A percentile compares a stretch with the other conserved stretches of the same genome.
Conservation (phyloP, 176 grass and related monocot species). For the Eremochloa ophiuroides region DNA sequence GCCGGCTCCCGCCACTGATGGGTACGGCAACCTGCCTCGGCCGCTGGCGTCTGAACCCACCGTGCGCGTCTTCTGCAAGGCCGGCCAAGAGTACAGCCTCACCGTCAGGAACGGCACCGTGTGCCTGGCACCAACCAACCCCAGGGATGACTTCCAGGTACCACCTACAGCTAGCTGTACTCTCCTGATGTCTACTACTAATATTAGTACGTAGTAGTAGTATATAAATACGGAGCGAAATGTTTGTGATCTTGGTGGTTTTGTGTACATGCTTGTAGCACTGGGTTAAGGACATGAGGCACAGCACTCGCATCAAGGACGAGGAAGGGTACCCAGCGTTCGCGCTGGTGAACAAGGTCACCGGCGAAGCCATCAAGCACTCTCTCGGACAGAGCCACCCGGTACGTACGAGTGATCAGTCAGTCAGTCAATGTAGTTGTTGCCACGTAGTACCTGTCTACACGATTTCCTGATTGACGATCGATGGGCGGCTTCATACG, state of each 20-base stretch:
- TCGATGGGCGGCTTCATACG: conserved; percentile 11
- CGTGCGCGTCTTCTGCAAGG: conserved; percentile 51
- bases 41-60: conserved; percentile 37
- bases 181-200: too few species aligned
- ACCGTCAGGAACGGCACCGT: conserved; percentile 52
- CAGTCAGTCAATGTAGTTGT: background rate
- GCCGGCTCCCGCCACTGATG: background rate
- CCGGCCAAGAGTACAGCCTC: conserved; percentile 52
- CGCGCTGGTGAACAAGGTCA: conserved; percentile 70
- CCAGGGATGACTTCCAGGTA: conserved; percentile 63
- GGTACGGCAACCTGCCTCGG: conserved; percentile 16
- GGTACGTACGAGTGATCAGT: background rate
- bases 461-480: conserved; percentile 1
- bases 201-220: too few species aligned
- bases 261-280: conserved; percentile 20
- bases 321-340: conserved; percentile 72
- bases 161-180: background rate
- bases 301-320: conserved; percentile 69
- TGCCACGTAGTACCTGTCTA: background rate
- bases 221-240: too few species aligned
- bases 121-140: conserved; percentile 53
- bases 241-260: background rate
- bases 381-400: conserved; percentile 70
- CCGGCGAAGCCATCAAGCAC: conserved; percentile 81
- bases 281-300: conserved; percentile 86